These are phyloP conservation scores for Ceratocystis ficicola DNA, from an alignment of 2,329 filamentous ascomycete species.

Conservation along the genomic window DNA sequence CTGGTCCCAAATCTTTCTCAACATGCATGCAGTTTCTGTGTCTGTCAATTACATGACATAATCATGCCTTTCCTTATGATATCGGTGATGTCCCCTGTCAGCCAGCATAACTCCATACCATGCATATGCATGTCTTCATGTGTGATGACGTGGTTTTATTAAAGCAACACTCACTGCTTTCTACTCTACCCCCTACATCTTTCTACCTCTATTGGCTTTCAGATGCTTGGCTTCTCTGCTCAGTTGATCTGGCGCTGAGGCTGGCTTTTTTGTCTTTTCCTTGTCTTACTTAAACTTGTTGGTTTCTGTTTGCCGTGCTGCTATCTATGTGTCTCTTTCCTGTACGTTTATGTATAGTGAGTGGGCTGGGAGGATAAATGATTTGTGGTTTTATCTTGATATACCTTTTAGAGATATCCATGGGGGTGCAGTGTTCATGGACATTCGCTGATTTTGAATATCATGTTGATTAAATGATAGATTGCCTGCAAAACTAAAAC, in stretches of 20 bases:
- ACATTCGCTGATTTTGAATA: not conserved
- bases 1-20: not conserved
- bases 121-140: not conserved
- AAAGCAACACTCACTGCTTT: not conserved
- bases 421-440: not conserved
- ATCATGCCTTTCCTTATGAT: not conserved
- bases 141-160: not conserved
- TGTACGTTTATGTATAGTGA: not conserved
- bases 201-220: not conserved
- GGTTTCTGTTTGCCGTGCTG: not conserved
- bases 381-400: not conserved
- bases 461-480: not conserved
- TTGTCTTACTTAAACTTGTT: conserved; percentile 1
- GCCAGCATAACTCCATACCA: not conserved
- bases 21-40: not conserved
- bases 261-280: not conserved
- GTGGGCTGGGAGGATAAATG: not conserved
- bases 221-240: not conserved
- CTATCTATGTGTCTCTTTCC: not conserved
- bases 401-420: conserved; percentile 10
- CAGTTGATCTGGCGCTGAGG: not conserved
- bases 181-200: not conserved
- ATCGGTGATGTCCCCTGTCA: not conserved
- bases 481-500: not conserved
- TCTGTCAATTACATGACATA: not conserved